These are phyloP conservation scores for Mortierella antarctica DNA, from an alignment of 192 early-diverging fungal species.

Conservation along the genomic window DNA sequence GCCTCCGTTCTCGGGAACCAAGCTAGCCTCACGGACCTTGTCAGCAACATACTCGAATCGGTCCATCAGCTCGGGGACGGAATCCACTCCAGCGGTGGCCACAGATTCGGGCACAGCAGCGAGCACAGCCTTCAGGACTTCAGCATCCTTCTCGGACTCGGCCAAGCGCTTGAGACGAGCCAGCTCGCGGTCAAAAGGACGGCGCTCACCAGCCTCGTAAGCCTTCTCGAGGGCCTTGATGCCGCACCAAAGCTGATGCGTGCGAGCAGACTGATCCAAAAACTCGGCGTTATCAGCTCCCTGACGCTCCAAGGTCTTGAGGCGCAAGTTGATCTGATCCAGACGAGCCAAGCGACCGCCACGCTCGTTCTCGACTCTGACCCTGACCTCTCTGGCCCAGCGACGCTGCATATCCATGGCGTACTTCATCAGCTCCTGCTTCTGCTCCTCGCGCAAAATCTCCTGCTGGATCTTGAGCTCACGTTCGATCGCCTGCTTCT, in stretches of 20 bases:
- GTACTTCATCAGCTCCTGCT: slow-evolving; percentile 72
- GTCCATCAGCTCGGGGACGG: slow-evolving; percentile 70
- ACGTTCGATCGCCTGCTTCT: slow-evolving; percentile 35
- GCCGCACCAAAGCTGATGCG: slow-evolving; percentile 73
- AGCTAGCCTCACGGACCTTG: slow-evolving; percentile 79
- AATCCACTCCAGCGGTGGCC: slow-evolving; percentile 72
- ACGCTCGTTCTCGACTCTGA: slow-evolving; percentile 89
- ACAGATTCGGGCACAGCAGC: slow-evolving; percentile 65
- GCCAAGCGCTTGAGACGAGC: slow-evolving; percentile 63
- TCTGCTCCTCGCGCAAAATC: slow-evolving; percentile 60
- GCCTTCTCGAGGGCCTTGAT: slow-evolving; percentile 72
- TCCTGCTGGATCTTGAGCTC: slow-evolving; percentile 60
- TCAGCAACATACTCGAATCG: slow-evolving; percentile 77
- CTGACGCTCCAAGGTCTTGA: slow-evolving; percentile 79
- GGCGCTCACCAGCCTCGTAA: slow-evolving; percentile 55
- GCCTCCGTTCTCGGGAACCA: slow-evolving; percentile 90
- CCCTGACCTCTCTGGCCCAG: slow-evolving; percentile 83
- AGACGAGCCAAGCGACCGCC: slow-evolving; percentile 87
- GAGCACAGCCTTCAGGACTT: slow-evolving; percentile 70
- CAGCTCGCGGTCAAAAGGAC: slow-evolving; percentile 81
- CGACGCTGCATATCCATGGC: slow-evolving; percentile 77
- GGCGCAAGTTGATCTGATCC: slow-evolving; percentile 82
- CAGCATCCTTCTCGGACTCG: slow-evolving; percentile 64
- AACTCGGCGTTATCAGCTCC: slow-evolving; percentile 73
- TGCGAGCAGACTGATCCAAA: slow-evolving; percentile 71